Base-by-base conservation (phyloP, 805 yeast species). In the Yarrowia osloensis region DNA sequence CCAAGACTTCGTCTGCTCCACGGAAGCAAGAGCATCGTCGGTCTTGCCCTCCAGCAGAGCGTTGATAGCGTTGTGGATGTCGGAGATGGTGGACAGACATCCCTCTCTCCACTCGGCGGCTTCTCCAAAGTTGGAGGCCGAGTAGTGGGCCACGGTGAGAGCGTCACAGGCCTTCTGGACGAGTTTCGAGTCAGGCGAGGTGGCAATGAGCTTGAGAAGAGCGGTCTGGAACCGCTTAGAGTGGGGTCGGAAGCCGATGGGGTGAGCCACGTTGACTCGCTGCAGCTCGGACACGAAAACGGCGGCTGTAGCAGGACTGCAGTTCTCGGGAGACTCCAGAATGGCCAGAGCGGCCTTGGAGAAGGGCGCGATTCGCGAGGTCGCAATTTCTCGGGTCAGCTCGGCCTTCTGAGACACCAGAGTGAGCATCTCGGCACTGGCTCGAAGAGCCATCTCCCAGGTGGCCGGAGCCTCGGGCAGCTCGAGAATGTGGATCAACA, bases 241-340 rank as follows among this genome's bases (percentile, higher is more conserved):
- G 77, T 82, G 88, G 15, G 97, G 96, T 75, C 93, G 84, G 74
- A 90, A 90, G 1, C 96, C 88, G 1, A 95, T 89, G 1, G 96
- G 83, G 73, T 91, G 89, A 67, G 83, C 78, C 46, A 77, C 74
- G 37, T 88, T 78, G 33, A 61, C 54, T 31, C 54, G 28, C 88
- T 73, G 35, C 75, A 78, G 68, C 78, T 77, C 67, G 85, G 73
- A 17, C 82, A 74, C 15, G 80, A 79, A 33, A 84, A 73, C 28
- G 79, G 74, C 28, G 74, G 71, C 68, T 22, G 73, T 52, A 71
- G 66, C 71, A 78, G 78, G 73, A 61, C 76, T 75, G 21, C 80
- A 79, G 21, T 77, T 77, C 9, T 81, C 78, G 31, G 81, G 73
- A 39, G 81, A 75, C 13, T 81, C 71, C 37, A 77, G 70, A 2